These are phyloP conservation scores for Phytophthora hybrid DNA, from an alignment of 352 stramenopile genomes.

Conservation along the genomic window DNA sequence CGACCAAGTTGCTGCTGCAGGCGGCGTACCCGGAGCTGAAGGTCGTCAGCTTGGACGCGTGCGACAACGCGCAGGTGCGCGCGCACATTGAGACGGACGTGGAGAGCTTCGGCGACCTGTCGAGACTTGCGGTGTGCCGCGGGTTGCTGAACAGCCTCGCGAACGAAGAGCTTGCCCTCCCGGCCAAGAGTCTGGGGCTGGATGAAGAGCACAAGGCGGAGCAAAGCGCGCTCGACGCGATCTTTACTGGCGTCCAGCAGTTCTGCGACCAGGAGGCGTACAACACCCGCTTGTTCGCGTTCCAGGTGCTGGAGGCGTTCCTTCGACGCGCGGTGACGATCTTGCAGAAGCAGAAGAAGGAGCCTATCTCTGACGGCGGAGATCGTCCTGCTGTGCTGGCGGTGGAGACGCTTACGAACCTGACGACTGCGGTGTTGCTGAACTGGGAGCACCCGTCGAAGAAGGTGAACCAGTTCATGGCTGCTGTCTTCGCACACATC, in stretches of 20 bases:
- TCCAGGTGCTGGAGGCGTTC: conserved; percentile 85
- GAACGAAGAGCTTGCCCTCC: conserved; percentile 54
- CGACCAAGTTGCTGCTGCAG: conserved; percentile 48
- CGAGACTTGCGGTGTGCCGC: conserved; percentile 72
- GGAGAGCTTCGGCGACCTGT: conserved; percentile 54
- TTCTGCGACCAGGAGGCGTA: conserved; percentile 70
- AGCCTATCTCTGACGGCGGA: neutral
- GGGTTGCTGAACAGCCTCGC: conserved; percentile 73
- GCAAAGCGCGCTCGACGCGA: conserved; percentile 55
- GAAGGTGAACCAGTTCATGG: conserved; percentile 90
- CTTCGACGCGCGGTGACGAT: conserved; percentile 67
- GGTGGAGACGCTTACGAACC: conserved; percentile 47
- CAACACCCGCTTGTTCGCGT: conserved; percentile 78
- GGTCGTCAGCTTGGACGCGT: conserved; percentile 20
- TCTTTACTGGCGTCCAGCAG: conserved; percentile 62
- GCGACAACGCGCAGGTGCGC: conserved; percentile 21
- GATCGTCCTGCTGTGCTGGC: conserved; percentile 25
- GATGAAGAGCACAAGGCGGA: conserved; percentile 9
- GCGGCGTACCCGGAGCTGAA: conserved; percentile 48
- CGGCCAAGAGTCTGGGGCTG: conserved; percentile 22
- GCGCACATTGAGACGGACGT: conserved; percentile 52
- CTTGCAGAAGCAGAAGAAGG: conserved; percentile 48
- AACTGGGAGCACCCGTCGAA: conserved; percentile 90
- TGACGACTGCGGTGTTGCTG: conserved; percentile 70
- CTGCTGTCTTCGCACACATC: conserved; percentile 79